phyloP scores from a whole-genome alignment of 228 moss, liverwort and hornwort genomes.

The Sphagnum magellanicum region DNA sequence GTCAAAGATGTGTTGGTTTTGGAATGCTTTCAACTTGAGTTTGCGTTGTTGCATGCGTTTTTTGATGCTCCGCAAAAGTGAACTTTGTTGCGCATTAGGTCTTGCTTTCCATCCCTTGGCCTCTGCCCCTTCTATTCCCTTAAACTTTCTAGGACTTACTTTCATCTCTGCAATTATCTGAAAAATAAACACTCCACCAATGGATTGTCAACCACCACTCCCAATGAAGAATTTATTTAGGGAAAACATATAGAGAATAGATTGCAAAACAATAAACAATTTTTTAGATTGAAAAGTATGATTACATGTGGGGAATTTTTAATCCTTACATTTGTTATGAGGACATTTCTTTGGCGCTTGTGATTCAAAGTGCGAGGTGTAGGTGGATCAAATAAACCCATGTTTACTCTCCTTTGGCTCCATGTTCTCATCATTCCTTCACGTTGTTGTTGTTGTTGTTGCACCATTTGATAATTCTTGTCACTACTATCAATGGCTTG shows the following conservation, averaged over 20 bases:
- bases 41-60: slow-evolving; percentile 19
- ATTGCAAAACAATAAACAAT: too few species aligned
- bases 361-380: slow-evolving; percentile 6
- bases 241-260: background rate
- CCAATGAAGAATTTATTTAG: background rate
- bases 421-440: slow-evolving; percentile 1
- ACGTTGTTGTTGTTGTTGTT: background rate
- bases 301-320: background rate
- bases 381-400: slow-evolving; percentile 7
- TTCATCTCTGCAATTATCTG: slow-evolving; percentile 39
- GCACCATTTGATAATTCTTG: background rate
- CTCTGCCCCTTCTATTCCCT: slow-evolving; percentile 9
- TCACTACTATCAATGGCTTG: too few species aligned
- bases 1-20: slow-evolving; percentile 22
- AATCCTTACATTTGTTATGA: background rate
- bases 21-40: slow-evolving; percentile 25
- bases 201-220: background rate
- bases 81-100: slow-evolving; percentile 24
- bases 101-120: slow-evolving; percentile 26
- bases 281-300: background rate
- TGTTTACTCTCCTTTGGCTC: slow-evolving; percentile 1
- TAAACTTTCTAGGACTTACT: slow-evolving; percentile 38
- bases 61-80: slow-evolving; percentile 12
- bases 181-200: background rate
- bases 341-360: slow-evolving; percentile 1